Percentiles rank a stretch among this genome's conserved stretches.
Conservation (phyloP, 345 rosid genomes). For the Jatropha curcas region DNA sequence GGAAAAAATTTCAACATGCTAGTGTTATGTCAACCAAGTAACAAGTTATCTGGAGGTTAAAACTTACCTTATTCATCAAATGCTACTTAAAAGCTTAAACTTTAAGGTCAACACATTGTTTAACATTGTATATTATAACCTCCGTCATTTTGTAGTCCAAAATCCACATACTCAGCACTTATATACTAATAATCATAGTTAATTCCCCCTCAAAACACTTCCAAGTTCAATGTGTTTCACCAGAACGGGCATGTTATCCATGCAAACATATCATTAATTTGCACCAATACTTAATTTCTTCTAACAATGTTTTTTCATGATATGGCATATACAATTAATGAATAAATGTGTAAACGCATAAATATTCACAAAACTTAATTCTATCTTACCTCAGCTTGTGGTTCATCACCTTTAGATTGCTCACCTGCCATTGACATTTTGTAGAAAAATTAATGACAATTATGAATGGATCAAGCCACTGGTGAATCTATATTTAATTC, state of each 20-base stretch:
- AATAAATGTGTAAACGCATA: background rate
- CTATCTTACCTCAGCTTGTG: constrained; percentile 49
- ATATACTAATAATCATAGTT: background rate
- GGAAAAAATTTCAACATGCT: background rate
- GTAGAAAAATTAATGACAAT: background rate
- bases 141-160: background rate
- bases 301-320: background rate
- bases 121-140: background rate
- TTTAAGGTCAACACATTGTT: background rate
- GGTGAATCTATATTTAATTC: background rate
- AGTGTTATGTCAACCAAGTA: background rate
- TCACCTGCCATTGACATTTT: constrained; percentile 46
- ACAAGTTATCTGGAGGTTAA: background rate
- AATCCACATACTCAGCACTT: background rate
- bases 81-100: background rate
- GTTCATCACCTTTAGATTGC: constrained; percentile 53
- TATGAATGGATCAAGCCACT: background rate
- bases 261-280: background rate
- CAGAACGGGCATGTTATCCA: background rate
- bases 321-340: background rate
- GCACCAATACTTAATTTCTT: background rate
- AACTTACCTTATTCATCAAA: background rate
- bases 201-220: background rate
- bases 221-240: background rate
- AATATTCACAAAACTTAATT: constrained; percentile 6